A percentile compares a stretch with the other conserved stretches of the same genome.
phyloP scores from a whole-genome alignment of 164 flowering plant genomes.

The Liquidambar formosana region DNA sequence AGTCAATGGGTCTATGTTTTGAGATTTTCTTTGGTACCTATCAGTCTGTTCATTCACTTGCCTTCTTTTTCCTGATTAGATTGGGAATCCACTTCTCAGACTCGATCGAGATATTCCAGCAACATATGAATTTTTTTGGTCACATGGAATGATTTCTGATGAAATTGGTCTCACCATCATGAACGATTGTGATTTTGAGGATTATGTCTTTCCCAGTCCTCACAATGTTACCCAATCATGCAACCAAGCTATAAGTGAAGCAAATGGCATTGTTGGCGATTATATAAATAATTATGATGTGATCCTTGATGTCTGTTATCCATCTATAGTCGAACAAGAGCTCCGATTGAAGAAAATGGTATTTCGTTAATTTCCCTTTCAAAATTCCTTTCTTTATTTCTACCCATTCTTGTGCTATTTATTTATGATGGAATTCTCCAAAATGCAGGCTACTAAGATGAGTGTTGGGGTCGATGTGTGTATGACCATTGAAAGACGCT shows the following conservation, averaged over 20 bases:
- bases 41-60: not conserved
- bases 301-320: slow-evolving; percentile 90
- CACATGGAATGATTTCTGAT: slow-evolving; percentile 98
- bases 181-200: slow-evolving; percentile 79
- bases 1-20: not conserved
- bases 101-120: slow-evolving; percentile 72
- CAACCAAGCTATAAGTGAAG: slow-evolving; percentile 49
- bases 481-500: slow-evolving; percentile 70
- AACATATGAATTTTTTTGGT: slow-evolving; percentile 85
- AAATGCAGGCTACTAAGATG: slow-evolving; percentile 75
- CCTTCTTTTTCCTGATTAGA: slow-evolving; percentile 38
- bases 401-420: not conserved
- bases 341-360: slow-evolving; percentile 75
- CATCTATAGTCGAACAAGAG: slow-evolving; percentile 90
- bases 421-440: not conserved
- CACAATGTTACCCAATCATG: slow-evolving; percentile 63
- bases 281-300: slow-evolving; percentile 83
- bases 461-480: slow-evolving; percentile 95
- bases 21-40: not conserved
- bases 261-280: slow-evolving; percentile 62
- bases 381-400: not conserved
- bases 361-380: not conserved
- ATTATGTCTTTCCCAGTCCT: slow-evolving; percentile 55
- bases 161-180: slow-evolving; percentile 76
- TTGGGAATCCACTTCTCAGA: slow-evolving; percentile 91